Evolutionary conservation across 768 basidiomycete species (phyloP).

Genomic region (Leccinum boreale): DNA sequence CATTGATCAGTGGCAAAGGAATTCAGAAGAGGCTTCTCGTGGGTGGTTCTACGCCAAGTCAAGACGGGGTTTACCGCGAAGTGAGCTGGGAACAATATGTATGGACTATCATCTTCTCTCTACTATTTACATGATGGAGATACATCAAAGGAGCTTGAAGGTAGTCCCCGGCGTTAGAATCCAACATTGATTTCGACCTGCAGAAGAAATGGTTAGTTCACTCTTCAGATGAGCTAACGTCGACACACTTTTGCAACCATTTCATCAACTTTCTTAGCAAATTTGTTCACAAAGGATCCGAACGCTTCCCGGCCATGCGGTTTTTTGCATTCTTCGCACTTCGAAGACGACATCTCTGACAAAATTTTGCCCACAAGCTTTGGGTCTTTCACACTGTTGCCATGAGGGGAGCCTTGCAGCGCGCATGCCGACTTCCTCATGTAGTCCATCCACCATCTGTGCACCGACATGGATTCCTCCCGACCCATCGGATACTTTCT

Average conservation of each 20-base stretch:
- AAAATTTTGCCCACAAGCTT: neutral
- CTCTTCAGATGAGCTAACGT: neutral
- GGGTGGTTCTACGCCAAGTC: no score
- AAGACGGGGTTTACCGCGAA: no score
- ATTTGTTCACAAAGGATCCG: constrained; percentile 6
- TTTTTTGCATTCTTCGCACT: neutral
- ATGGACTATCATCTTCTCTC: neutral
- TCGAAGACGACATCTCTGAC: constrained; percentile 2
- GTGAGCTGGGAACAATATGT: neutral
- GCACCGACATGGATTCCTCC: neutral
- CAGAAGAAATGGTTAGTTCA: neutral
- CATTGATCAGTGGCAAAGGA: no score
- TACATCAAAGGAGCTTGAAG: neutral
- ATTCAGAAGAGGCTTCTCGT: no score
- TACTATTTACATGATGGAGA: constrained; percentile 11
- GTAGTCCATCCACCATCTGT: constrained; percentile 16
- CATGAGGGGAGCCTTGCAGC: neutral
- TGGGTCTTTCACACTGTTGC: constrained; percentile 1
- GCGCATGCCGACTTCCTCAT: constrained; percentile 9
- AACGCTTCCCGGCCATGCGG: neutral
- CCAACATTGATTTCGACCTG: constrained; percentile 13
- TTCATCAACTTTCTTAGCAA: constrained; percentile 6
- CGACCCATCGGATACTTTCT: constrained; percentile 1
- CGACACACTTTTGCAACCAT: constrained; percentile 6
- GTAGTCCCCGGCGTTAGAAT: neutral